A percentile compares a stretch with the other conserved stretches of the same genome.
Evolutionary conservation across 1,139 yeast species (phyloP).

Genomic region (Diutina pseudorugosa): DNA sequence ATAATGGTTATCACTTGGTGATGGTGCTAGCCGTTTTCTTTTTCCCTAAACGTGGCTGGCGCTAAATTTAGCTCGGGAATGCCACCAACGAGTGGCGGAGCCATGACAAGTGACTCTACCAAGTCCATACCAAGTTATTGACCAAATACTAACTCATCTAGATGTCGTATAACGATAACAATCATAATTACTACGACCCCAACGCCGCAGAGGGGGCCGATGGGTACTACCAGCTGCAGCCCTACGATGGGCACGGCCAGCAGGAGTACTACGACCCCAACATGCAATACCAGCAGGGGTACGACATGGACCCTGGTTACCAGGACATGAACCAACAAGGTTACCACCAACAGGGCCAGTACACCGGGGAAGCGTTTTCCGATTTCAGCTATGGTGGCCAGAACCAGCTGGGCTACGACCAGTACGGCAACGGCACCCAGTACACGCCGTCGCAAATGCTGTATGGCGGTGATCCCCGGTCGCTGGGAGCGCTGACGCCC

Average conservation of each 20-base stretch:
- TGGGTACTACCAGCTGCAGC: slow-evolving; percentile 34
- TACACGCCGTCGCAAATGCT: slow-evolving; percentile 77
- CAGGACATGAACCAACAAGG: slow-evolving; percentile 22
- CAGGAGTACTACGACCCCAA: slow-evolving; percentile 35
- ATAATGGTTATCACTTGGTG: no score
- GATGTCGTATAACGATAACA: slow-evolving; percentile 23
- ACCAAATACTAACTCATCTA: neutral
- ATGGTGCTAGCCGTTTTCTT: no score
- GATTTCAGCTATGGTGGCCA: slow-evolving; percentile 55
- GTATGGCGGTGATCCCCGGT: slow-evolving; percentile 61
- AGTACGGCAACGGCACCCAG: slow-evolving; percentile 51
- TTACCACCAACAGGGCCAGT: slow-evolving; percentile 26
- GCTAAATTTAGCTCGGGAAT: no score
- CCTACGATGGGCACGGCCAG: slow-evolving; percentile 23
- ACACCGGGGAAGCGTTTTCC: slow-evolving; percentile 56
- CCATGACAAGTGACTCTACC: no score
- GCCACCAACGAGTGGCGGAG: no score
- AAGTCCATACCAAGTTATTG: neutral
- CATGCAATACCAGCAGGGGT: slow-evolving; percentile 42
- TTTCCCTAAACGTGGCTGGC: no score
- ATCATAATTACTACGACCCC: slow-evolving; percentile 37
- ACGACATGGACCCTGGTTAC: slow-evolving; percentile 37
- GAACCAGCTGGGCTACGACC: slow-evolving; percentile 63
- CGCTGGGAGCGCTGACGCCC: slow-evolving; percentile 95
- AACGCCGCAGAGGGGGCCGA: slow-evolving; percentile 29